phyloP scores from a whole-genome alignment of 2,329 filamentous ascomycete genomes.

The Pleoardoris graminearum region DNA sequence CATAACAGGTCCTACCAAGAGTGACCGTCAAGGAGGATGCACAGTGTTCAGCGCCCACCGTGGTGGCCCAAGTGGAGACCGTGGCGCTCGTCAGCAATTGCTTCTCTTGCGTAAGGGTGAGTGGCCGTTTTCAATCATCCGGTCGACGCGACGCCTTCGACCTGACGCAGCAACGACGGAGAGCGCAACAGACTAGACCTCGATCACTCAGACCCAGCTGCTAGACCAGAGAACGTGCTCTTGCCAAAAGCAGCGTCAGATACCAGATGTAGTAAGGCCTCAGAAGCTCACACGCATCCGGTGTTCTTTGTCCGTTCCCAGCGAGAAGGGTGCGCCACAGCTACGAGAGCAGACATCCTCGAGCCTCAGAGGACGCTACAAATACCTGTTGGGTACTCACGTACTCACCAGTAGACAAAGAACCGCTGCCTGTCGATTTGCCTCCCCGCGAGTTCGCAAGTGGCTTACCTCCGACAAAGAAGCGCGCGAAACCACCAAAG shows the following conservation, averaged over 20 bases:
- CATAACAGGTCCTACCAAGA: slow-evolving; percentile 26
- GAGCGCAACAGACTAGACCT: slow-evolving; percentile 24
- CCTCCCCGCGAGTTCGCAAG: slow-evolving; percentile 35
- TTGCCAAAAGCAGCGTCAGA: slow-evolving; percentile 41
- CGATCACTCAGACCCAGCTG: slow-evolving; percentile 24
- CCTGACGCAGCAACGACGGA: slow-evolving; percentile 31
- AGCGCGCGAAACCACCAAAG: slow-evolving; percentile 36
- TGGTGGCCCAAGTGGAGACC: slow-evolving; percentile 23
- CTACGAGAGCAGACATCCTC: slow-evolving; percentile 42
- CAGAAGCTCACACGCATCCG: slow-evolving; percentile 42
- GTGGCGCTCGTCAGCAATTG: slow-evolving; percentile 31
- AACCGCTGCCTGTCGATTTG: slow-evolving; percentile 39
- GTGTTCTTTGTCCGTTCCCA: slow-evolving; percentile 48
- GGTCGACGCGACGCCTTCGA: slow-evolving; percentile 27
- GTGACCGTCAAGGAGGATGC: slow-evolving; percentile 19
- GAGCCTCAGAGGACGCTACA: slow-evolving; percentile 42
- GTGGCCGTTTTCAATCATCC: slow-evolving; percentile 38
- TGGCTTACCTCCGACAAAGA: slow-evolving; percentile 39
- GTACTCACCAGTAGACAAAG: slow-evolving; percentile 43
- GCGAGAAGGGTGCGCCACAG: slow-evolving; percentile 36
- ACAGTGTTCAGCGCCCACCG: slow-evolving; percentile 2
- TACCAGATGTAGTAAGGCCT: slow-evolving; percentile 38
- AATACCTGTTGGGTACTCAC: slow-evolving; percentile 43
- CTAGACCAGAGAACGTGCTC: slow-evolving; percentile 22
- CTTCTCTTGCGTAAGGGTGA: slow-evolving; percentile 28